phyloP scores from a whole-genome alignment of 2,329 filamentous ascomycete species.

The Macrophomina pseudophaseolina region DNA sequence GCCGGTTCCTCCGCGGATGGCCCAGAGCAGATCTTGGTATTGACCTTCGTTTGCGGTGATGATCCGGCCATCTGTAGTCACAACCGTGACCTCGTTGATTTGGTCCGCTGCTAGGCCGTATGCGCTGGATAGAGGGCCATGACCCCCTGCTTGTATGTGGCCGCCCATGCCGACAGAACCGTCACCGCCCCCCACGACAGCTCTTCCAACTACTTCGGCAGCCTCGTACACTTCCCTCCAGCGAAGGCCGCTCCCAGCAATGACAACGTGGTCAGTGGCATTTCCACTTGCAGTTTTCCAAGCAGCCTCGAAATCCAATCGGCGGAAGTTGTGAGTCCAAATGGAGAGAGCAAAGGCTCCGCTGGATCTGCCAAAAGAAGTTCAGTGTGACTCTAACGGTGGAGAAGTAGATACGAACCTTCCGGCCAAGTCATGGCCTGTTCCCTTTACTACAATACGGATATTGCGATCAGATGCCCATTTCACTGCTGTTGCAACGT shows the following conservation, averaged over 20 bases:
- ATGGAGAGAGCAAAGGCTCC: constrained; percentile 40
- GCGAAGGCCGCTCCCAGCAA: constrained; percentile 37
- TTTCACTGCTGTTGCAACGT: constrained; percentile 31
- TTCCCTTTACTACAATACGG: constrained; percentile 42
- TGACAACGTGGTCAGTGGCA: constrained; percentile 33
- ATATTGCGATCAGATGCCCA: constrained; percentile 40
- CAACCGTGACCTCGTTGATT: constrained; percentile 41
- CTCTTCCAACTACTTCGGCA: constrained; percentile 14
- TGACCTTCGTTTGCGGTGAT: constrained; percentile 41
- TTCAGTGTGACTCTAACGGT: not conserved
- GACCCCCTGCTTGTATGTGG: constrained; percentile 39
- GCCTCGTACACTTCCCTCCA: constrained; percentile 31
- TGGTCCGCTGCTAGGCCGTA: constrained; percentile 43
- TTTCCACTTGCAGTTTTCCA: constrained; percentile 37
- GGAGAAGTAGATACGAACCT: not conserved
- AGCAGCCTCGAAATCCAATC: constrained; percentile 39
- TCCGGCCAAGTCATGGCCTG: constrained; percentile 36
- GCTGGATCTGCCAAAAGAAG: constrained; percentile 33
- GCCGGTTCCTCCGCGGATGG: constrained; percentile 35
- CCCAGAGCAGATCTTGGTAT: constrained; percentile 43
- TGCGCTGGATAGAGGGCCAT: constrained; percentile 27
- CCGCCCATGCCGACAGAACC: constrained; percentile 42
- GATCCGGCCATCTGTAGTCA: constrained; percentile 42
- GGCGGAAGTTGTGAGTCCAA: constrained; percentile 45
- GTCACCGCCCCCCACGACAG: constrained; percentile 38